Conservation (phyloP, 2,329 filamentous ascomycete species). For the Neopestalotiopsis rosae region DNA sequence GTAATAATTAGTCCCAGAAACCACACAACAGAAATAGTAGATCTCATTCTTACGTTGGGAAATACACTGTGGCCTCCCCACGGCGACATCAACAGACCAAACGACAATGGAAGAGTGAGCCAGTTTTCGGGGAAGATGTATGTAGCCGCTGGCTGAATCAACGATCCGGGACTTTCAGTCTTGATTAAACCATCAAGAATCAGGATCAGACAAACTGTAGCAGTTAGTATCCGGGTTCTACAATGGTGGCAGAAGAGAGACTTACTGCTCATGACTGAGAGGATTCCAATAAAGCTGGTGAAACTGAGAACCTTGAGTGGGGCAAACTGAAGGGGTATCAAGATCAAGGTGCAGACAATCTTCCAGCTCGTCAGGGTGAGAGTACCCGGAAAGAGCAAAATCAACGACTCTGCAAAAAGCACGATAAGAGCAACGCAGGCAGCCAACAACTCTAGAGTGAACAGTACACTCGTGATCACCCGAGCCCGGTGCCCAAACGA, state of each 20-base stretch:
- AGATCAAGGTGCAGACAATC: conserved; percentile 76
- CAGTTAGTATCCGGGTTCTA: neutral
- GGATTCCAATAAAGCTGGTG: conserved; percentile 90
- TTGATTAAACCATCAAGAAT: conserved; percentile 88
- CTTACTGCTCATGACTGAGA: conserved; percentile 87
- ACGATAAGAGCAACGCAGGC: conserved; percentile 90
- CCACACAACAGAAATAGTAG: neutral
- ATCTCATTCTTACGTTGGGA: conserved; percentile 65
- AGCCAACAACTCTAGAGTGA: conserved; percentile 85
- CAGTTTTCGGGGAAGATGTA: conserved; percentile 86
- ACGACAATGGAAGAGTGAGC: conserved; percentile 84
- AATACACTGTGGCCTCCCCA: conserved; percentile 74
- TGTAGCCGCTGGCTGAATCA: conserved; percentile 79
- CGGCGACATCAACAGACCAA: conserved; percentile 85
- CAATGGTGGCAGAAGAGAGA: conserved; percentile 32
- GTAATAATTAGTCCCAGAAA: conserved; percentile 17
- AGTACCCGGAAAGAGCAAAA: conserved; percentile 75
- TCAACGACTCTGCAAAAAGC: conserved; percentile 89
- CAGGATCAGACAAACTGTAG: conserved; percentile 80
- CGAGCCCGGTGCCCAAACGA: conserved; percentile 86
- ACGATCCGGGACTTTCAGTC: conserved; percentile 76
- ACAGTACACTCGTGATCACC: conserved; percentile 81
- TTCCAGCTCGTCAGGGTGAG: conserved; percentile 78
- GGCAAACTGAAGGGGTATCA: conserved; percentile 84
- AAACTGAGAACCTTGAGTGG: conserved; percentile 86